Base-by-base conservation (phyloP, 2,329 filamentous ascomycete genomes). In the Canariomyces notabilis region DNA sequence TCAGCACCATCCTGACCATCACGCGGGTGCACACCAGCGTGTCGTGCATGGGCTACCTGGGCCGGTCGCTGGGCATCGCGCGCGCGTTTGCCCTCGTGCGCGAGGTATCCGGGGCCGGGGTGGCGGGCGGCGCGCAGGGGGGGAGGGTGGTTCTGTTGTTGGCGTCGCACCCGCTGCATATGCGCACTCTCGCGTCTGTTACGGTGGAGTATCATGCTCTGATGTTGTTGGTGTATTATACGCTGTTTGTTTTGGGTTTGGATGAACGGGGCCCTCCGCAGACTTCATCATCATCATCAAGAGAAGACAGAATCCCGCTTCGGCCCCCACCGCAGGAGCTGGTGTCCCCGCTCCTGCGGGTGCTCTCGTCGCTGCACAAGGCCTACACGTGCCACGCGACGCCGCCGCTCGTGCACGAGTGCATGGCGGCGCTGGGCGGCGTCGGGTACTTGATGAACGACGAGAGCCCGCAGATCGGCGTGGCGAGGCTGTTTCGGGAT, bases 1-100 rank as follows among this genome's bases (percentile, higher is more conserved):
- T 89, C 48, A 73, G 76, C 32, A 79, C 79, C 2, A 69, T 90
- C 12, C 69, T 89, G 6, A 87, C 81, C 48, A 77, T 89, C 53
- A 84, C 81, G 0, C 68, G 81, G 7, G 61, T 83, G 0, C 74
- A 82, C 58, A 80, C 77, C 3, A 69, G 77, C 6, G 67, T 80
- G 2, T 68, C 68, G 0, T 73, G 75, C 0, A 66, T 77, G 1
- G 76, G 73, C 0, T 74, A 74, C 49, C 71, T 76, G 26, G 74
- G 76, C 1, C 71, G 82, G 6, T 78, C 75, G 0, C 63, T 85
- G 1, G 74, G 68, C 0, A 72, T 85, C 12, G 74, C 75, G 0
- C 73, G 75, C 40, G 76, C 78, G 0, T 85, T 77, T 56, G 72
- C 79, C 0, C 69, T 68, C 9, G 78, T 82, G 1, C 70, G 82